These are phyloP conservation scores for Komagataella kurtzmanii DNA, from an alignment of 805 yeast species.

Conservation along the genomic window DNA sequence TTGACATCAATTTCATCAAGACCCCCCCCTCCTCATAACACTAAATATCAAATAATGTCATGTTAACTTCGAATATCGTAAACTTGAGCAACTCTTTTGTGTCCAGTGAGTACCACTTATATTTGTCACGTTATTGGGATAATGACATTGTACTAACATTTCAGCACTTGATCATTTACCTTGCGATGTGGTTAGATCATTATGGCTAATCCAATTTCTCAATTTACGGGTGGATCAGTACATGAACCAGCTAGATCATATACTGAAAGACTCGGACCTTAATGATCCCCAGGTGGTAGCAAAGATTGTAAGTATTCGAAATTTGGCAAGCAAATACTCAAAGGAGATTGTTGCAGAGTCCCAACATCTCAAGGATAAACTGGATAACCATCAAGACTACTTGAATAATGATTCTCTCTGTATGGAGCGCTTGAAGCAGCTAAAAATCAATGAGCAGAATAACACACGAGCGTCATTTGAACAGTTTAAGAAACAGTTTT, in stretches of 20 bases:
- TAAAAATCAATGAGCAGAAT: background rate
- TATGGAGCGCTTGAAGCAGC: conserved; percentile 1
- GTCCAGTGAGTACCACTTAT: conserved; percentile 1
- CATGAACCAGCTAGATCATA: conserved; percentile 3
- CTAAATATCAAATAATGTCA: background rate
- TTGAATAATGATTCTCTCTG: background rate
- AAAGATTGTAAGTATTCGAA: conserved; percentile 1
- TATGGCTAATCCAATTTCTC: conserved; percentile 22
- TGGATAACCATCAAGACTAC: conserved; percentile 2
- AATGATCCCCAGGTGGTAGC: background rate
- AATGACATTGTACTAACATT: background rate
- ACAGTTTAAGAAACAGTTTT: background rate
- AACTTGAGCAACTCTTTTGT: conserved; percentile 3
- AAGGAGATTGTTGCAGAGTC: conserved; percentile 14
- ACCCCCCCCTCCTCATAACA: background rate
- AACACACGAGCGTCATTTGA: background rate
- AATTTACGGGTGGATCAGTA: conserved; percentile 11
- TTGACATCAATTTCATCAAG: background rate
- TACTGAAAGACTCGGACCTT: background rate
- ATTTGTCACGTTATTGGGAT: too few species aligned
- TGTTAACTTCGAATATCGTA: background rate
- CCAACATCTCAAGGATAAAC: conserved; percentile 7
- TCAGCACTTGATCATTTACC: conserved; percentile 21
- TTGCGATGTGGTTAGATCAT: conserved; percentile 21
- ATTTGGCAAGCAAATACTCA: conserved; percentile 6